Evolutionary conservation across 2,329 filamentous ascomycete genomes (phyloP), one percentile per base, ranked within the genome.

Genomic region (Botryotinia calthae): DNA sequence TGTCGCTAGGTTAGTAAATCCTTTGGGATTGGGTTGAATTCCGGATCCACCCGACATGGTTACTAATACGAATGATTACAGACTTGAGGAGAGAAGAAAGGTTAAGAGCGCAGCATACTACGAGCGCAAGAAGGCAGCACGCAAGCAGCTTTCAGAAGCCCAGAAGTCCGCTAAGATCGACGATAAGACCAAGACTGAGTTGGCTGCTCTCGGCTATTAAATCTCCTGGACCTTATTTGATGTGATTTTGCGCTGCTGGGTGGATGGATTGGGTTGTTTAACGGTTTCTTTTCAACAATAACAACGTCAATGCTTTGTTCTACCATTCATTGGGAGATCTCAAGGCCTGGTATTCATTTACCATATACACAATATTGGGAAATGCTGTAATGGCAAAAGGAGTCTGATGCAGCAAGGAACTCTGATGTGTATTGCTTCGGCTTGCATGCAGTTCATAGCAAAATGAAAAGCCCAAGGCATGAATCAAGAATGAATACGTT

Each of bases 41-140:
- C 9, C 4, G 28, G 34, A 58, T 44, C 20, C 1, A 56, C 20
- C 9, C 2, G 14, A 64, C 70, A 73, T 48, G 44, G 61, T 34
- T 71, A 59, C 75, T 80, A 75, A 80, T 75, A 70, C 40, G n/a
- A 12, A 42, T 73, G 73, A 71, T 69, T 82, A 58, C 46, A 98
- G 96, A 87, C 91, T 99, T 83, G 96, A 99, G 90, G 96, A 99
- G 91, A 91, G 95, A 87, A 93, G 96, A 89, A 99, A 99, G 90
- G 95, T 97, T 86, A 99, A 98, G 94, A 92, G 94, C 83, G 90
- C 93, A 81, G 96, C 96, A 85, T 99, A 98, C 93, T 98, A 98
- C 91, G 95, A 97, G 90, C 94, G 95, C 90, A 99, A 98, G 96
- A 97, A 97, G 94, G 90, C 94, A 80, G 93, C 93, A 81, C 90